phyloP scores from a whole-genome alignment of 306 rosid species.

The Vigna hirtella region DNA sequence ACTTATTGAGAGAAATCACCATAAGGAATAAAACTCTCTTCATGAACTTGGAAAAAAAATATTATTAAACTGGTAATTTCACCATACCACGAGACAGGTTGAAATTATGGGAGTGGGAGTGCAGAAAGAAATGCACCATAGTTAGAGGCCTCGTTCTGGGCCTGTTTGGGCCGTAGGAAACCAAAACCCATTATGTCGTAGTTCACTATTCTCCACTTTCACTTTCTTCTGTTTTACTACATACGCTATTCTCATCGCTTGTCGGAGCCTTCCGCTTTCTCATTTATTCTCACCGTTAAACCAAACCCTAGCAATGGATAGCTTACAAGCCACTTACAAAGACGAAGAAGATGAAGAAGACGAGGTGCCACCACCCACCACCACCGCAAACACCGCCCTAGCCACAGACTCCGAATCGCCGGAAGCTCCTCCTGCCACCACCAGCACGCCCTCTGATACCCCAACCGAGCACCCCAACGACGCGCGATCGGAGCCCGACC shows the following conservation, averaged over 20 bases:
- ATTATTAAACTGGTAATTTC: too few relatives aligned
- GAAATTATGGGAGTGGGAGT: too few relatives aligned
- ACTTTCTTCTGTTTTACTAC: not conserved
- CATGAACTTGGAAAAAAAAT: too few relatives aligned
- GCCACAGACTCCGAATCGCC: constrained; percentile 43
- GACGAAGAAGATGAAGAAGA: constrained; percentile 87
- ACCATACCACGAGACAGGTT: too few relatives aligned
- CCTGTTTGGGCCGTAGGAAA: too few relatives aligned
- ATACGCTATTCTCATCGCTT: not conserved
- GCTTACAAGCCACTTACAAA: constrained; percentile 71
- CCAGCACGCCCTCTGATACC: constrained; percentile 54
- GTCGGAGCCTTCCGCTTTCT: not conserved
- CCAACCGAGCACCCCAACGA: constrained; percentile 58
- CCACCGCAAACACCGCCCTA: not conserved
- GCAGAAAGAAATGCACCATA: too few relatives aligned
- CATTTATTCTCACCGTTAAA: constrained; percentile 11
- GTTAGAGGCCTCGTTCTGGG: too few relatives aligned
- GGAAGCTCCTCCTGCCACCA: constrained; percentile 37
- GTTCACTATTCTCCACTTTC: not conserved
- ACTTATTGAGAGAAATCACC: too few relatives aligned
- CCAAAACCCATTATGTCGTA: not conserved
- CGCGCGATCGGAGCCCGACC: constrained; percentile 62
- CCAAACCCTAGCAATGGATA: constrained; percentile 62
- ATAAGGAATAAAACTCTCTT: too few relatives aligned
- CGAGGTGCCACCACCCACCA: constrained; percentile 36